phyloP scores from a whole-genome alignment of 1,284 basidiomycete species.

The Sanghuangporus weigelae region DNA sequence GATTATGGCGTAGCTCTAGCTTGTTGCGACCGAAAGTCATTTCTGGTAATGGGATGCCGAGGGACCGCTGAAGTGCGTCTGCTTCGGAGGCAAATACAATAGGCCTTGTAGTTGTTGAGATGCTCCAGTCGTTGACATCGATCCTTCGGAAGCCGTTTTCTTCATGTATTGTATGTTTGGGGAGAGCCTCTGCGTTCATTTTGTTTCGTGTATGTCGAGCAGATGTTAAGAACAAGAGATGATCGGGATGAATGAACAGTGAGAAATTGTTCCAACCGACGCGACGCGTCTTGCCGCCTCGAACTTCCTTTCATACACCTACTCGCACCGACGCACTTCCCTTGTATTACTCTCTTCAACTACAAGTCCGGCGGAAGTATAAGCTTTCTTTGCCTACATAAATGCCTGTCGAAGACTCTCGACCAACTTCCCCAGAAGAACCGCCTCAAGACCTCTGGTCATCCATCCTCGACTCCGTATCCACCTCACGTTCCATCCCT shows the following conservation, averaged over 20 bases:
- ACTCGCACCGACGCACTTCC: neutral
- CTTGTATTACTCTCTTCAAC: no score
- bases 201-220: conserved; percentile 17
- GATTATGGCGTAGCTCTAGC: conserved; percentile 58
- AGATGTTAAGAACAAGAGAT: neutral
- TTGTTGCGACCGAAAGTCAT: conserved; percentile 94
- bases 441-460: conserved; percentile 85
- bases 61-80: conserved; percentile 57
- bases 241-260: neutral
- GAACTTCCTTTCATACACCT: neutral
- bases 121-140: conserved; percentile 56
- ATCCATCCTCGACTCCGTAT: conserved; percentile 85
- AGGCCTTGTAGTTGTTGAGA: conserved; percentile 60
- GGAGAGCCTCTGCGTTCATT: conserved; percentile 45
- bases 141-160: conserved; percentile 63
- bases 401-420: conserved; percentile 40
- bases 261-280: neutral
- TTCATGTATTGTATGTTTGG: conserved; percentile 58
- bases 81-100: conserved; percentile 75
- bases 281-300: conserved; percentile 8
- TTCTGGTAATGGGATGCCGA: conserved; percentile 86
- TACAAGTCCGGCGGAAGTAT: no score
- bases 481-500: conserved; percentile 76
- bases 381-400: neutral
- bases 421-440: conserved; percentile 58